Conservation (phyloP, 2,329 filamentous ascomycete species). For the Septoria linicola region DNA sequence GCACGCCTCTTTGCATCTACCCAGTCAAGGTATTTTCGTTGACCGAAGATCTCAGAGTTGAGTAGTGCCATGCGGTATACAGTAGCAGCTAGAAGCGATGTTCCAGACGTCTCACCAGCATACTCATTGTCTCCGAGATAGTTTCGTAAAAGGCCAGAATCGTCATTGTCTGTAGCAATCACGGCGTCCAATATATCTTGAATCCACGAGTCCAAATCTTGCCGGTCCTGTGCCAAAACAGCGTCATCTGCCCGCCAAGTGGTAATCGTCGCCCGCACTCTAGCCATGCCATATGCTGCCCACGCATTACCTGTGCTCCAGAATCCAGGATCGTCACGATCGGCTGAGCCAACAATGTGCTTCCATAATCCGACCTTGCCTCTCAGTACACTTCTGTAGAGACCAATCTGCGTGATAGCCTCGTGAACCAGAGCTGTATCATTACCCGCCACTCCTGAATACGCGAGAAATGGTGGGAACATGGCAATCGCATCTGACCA, state of each 20-base stretch:
- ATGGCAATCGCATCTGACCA: constrained; percentile 54
- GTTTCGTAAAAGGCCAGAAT: constrained; percentile 46
- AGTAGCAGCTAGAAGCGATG: constrained; percentile 46
- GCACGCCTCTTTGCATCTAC: constrained; percentile 43
- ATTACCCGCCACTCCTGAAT: constrained; percentile 44
- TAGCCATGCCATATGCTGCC: constrained; percentile 49
- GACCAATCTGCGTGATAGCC: constrained; percentile 43
- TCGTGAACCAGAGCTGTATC: constrained; percentile 40
- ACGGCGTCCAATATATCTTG: constrained; percentile 41
- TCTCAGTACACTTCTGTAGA: constrained; percentile 45
- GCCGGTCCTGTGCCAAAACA: constrained; percentile 27
- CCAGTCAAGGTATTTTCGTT: constrained; percentile 43
- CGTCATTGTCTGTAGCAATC: constrained; percentile 38
- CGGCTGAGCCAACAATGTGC: constrained; percentile 45
- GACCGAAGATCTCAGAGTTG: constrained; percentile 39
- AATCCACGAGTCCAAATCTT: constrained; percentile 37
- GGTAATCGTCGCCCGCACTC: constrained; percentile 47
- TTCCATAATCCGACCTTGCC: constrained; percentile 42
- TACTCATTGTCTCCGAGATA: constrained; percentile 38
- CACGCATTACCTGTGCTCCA: constrained; percentile 54
- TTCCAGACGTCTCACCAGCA: constrained; percentile 52
- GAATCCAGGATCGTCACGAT: constrained; percentile 40
- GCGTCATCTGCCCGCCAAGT: constrained; percentile 34
- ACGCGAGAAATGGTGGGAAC: constrained; percentile 52
- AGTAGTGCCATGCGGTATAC: constrained; percentile 49